A percentile compares a stretch with the other conserved stretches of the same genome.
phyloP scores from a whole-genome alignment of 257 asterid genomes.

The Craterostigma plantagineum region DNA sequence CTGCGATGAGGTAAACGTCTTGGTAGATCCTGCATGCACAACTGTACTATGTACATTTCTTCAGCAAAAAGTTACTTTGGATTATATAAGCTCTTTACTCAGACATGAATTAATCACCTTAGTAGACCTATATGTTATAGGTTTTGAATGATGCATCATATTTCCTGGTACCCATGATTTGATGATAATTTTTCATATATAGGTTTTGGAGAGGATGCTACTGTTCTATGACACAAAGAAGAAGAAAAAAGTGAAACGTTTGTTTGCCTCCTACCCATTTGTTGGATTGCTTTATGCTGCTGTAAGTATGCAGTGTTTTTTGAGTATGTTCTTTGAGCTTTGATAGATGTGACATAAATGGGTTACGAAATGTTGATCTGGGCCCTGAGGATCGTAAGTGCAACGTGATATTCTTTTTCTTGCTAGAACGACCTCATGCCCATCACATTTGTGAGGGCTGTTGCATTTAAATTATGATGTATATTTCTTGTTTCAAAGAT shows the following conservation, averaged over 20 bases:
- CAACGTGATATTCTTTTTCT: too few relatives aligned
- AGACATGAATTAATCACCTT: too few relatives aligned
- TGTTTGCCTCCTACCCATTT: slow-evolving; percentile 48
- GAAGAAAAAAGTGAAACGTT: slow-evolving; percentile 26
- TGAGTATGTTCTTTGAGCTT: too few relatives aligned
- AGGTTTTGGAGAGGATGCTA: slow-evolving; percentile 81
- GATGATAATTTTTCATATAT: slow-evolving; percentile 3
- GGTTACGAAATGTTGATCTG: too few relatives aligned
- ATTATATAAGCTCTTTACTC: not conserved
- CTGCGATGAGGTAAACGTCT: slow-evolving; percentile 43
- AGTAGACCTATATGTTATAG: too few relatives aligned
- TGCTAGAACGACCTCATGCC: too few relatives aligned
- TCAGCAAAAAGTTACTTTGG: not conserved
- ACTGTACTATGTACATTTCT: too few relatives aligned
- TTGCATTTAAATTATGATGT: too few relatives aligned
- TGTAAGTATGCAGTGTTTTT: slow-evolving; percentile 27
- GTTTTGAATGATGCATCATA: not conserved
- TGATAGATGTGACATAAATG: too few relatives aligned
- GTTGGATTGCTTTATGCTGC: slow-evolving; percentile 74
- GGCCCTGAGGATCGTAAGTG: too few relatives aligned
- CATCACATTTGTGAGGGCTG: too few relatives aligned
- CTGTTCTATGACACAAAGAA: slow-evolving; percentile 22
- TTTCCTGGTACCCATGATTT: not conserved
- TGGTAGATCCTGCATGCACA: not conserved
- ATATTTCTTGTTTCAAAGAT: too few relatives aligned